These are phyloP conservation scores for Pseudonitzschia pungens DNA, from an alignment of 108 stramenopile species.

Conservation along the genomic window DNA sequence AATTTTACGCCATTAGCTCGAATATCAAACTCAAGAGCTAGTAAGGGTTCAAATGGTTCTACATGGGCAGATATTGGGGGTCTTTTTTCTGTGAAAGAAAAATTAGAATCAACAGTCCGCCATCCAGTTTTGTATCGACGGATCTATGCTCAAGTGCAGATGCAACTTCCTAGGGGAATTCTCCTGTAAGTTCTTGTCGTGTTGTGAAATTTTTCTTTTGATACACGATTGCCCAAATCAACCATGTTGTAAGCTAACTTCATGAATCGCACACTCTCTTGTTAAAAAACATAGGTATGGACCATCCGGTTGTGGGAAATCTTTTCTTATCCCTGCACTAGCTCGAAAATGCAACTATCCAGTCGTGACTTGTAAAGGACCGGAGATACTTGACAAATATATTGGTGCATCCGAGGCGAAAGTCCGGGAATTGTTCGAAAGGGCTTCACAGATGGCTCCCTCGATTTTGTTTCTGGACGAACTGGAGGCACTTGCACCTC, in stretches of 20 bases:
- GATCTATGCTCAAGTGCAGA: conserved; percentile 67
- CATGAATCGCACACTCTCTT: neutral
- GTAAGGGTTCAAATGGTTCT: neutral
- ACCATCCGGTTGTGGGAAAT: conserved; percentile 80
- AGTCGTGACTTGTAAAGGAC: conserved; percentile 89
- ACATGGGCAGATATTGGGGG: conserved; percentile 78
- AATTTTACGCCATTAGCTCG: conserved; percentile 34
- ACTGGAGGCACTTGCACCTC: conserved; percentile 92
- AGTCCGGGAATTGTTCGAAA: conserved; percentile 88
- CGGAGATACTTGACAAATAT: conserved; percentile 97
- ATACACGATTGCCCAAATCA: too few species aligned
- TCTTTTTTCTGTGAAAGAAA: conserved; percentile 63
- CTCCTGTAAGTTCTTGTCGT: conserved; percentile 33
- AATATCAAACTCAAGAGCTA: conserved; percentile 7
- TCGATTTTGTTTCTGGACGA: conserved; percentile 96
- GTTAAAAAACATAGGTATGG: conserved; percentile 38
- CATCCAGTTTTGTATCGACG: conserved; percentile 66
- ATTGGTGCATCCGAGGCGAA: conserved; percentile 98
- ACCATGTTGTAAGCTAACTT: neutral
- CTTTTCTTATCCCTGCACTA: conserved; percentile 83
- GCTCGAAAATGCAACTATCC: conserved; percentile 82
- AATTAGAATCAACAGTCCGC: conserved; percentile 54
- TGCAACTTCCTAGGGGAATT: conserved; percentile 71
- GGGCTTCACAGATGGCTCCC: conserved; percentile 86
- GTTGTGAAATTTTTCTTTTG: too few species aligned